A percentile compares a stretch with the other conserved stretches of the same genome.
Conservation (phyloP, 345 rosid species). For the Aethionema arabicum region DNA sequence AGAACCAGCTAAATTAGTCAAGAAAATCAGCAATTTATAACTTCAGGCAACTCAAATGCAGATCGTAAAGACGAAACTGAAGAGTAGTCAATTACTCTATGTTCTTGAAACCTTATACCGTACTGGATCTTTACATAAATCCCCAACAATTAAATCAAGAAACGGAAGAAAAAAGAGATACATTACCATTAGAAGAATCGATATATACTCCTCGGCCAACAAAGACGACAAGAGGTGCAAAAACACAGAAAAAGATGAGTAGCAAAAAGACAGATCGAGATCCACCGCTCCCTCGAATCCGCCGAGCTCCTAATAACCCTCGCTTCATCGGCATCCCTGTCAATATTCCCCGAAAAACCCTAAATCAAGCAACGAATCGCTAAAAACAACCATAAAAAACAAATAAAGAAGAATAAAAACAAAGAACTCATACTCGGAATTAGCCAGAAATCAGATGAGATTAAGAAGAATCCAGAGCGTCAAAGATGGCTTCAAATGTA, state of each 20-base stretch:
- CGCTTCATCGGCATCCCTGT: slow-evolving; percentile 71
- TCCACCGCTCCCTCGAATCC: slow-evolving; percentile 59
- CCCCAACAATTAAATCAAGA: background rate
- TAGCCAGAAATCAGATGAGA: slow-evolving; percentile 12
- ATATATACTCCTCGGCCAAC: slow-evolving; percentile 63
- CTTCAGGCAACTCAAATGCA: slow-evolving; percentile 1
- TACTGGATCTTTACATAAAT: slow-evolving; percentile 13
- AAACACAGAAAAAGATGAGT: slow-evolving; percentile 54
- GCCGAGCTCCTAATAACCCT: slow-evolving; percentile 46
- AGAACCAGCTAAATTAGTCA: background rate
- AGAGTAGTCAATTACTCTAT: background rate
- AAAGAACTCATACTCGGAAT: slow-evolving; percentile 27
- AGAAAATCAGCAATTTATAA: background rate
- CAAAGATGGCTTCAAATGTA: slow-evolving; percentile 2
- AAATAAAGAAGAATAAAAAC: background rate
- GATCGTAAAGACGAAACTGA: background rate
- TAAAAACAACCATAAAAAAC: background rate
- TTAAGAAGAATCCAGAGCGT: slow-evolving; percentile 27
- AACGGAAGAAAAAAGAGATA: background rate
- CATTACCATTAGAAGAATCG: slow-evolving; percentile 48
- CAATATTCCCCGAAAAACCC: slow-evolving; percentile 33
- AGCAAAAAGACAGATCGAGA: slow-evolving; percentile 52
- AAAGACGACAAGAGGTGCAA: slow-evolving; percentile 69
- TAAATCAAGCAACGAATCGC: slow-evolving; percentile 17
- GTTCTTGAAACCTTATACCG: background rate